These are phyloP conservation scores for Sideroxylon spinosum DNA, from an alignment of 179 eudicot species.

Conservation along the genomic window DNA sequence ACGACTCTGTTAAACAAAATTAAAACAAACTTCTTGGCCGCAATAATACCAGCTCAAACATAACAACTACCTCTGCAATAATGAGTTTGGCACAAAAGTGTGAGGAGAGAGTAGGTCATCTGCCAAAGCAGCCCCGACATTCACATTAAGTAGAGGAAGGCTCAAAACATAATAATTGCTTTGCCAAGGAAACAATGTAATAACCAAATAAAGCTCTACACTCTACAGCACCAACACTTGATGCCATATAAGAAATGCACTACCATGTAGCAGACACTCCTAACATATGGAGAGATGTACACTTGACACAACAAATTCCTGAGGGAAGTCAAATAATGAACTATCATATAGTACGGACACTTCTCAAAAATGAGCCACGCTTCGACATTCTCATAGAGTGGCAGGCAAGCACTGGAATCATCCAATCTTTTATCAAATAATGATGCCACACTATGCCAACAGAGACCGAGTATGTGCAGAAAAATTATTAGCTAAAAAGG, in stretches of 20 bases:
- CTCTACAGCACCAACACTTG: neutral
- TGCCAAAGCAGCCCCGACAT: too few relatives aligned
- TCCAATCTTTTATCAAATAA: neutral
- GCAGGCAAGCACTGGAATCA: neutral
- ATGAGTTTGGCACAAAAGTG: too few relatives aligned
- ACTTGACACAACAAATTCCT: neutral
- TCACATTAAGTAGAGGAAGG: too few relatives aligned
- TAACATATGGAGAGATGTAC: neutral
- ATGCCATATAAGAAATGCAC: neutral
- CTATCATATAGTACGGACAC: neutral
- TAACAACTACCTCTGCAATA: too few relatives aligned
- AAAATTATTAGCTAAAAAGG: neutral
- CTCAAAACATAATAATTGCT: too few relatives aligned
- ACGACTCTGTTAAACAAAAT: too few relatives aligned
- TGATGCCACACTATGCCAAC: neutral
- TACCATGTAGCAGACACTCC: neutral
- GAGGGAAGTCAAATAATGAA: neutral
- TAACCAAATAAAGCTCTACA: too few relatives aligned
- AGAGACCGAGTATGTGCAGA: neutral
- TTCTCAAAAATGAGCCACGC: neutral
- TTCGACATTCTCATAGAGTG: neutral
- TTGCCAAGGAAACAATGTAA: too few relatives aligned
- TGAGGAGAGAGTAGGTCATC: too few relatives aligned
- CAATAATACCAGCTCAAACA: too few relatives aligned
- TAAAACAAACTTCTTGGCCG: too few relatives aligned